Percentiles rank a stretch among this genome's conserved stretches.
Conservation (phyloP, 306 rosid genomes). For the Aeschynomene evenia region DNA sequence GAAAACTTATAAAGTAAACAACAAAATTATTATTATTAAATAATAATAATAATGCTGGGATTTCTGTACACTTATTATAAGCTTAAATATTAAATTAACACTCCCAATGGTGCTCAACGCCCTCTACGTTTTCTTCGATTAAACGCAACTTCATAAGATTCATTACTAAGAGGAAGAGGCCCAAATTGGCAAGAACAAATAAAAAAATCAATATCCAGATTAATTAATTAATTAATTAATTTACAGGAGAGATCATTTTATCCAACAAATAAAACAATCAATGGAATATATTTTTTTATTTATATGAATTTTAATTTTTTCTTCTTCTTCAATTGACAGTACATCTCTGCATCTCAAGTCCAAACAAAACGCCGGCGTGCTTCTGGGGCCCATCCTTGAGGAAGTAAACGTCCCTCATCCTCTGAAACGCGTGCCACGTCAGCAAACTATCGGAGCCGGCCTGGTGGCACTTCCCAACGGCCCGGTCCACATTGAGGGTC, state of each 20-base stretch:
- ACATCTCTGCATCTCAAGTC: conserved; percentile 46
- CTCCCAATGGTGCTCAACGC: too few relatives aligned
- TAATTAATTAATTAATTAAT: neutral
- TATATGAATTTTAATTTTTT: neutral
- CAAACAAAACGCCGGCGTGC: conserved; percentile 74
- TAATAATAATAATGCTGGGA: too few relatives aligned
- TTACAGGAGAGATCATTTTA: neutral
- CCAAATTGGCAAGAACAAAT: too few relatives aligned
- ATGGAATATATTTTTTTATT: neutral
- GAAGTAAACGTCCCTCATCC: conserved; percentile 58
- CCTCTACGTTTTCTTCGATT: too few relatives aligned
- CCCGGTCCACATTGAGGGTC: conserved; percentile 61
- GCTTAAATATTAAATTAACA: neutral
- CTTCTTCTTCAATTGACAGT: neutral
- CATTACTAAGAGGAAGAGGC: too few relatives aligned
- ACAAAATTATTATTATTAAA: too few relatives aligned
- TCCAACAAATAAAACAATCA: conserved; percentile 16
- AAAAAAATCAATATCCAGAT: too few relatives aligned
- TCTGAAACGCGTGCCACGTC: conserved; percentile 76
- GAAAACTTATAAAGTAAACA: too few relatives aligned
- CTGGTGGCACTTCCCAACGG: conserved; percentile 78
- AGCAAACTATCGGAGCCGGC: conserved; percentile 82
- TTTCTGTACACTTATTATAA: too few relatives aligned
- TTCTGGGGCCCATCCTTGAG: conserved; percentile 42
- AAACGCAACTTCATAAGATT: too few relatives aligned